A percentile compares a stretch with the other conserved stretches of the same genome.
Conservation (phyloP, 2,329 filamentous ascomycete genomes). For the Colletotrichum godetiae region DNA sequence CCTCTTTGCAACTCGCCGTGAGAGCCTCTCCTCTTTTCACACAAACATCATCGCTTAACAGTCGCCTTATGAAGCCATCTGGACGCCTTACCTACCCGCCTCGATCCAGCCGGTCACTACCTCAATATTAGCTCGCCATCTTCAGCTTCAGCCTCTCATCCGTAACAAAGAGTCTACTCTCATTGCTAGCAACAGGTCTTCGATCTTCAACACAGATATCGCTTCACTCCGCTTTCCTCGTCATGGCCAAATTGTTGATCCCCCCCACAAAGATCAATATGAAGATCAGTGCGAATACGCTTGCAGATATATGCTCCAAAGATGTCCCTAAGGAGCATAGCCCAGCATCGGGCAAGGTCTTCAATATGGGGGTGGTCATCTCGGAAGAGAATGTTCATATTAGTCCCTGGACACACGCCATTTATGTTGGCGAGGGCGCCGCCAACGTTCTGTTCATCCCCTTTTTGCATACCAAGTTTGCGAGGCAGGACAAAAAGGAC, state of each 20-base stretch:
- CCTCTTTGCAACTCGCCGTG: constrained; percentile 8
- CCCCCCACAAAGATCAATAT: background rate
- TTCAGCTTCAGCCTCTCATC: background rate
- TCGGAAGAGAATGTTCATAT: constrained; percentile 11
- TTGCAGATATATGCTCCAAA: background rate
- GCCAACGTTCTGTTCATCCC: constrained; percentile 78
- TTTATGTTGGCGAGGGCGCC: constrained; percentile 74
- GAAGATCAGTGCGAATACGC: background rate
- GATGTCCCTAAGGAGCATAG: constrained; percentile 4
- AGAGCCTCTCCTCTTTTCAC: background rate
- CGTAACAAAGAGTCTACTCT: background rate
- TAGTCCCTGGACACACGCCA: constrained; percentile 36
- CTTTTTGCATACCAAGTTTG: background rate
- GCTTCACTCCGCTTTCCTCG: background rate
- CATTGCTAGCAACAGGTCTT: background rate
- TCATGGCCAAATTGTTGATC: background rate
- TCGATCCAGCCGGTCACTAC: background rate
- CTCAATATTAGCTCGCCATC: background rate
- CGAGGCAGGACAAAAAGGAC: background rate
- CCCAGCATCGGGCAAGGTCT: constrained; percentile 3
- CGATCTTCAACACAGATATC: background rate
- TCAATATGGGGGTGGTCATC: background rate
- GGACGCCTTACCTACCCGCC: background rate
- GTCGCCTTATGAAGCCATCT: background rate
- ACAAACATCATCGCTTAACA: background rate